These are phyloP conservation scores for Blastobotrys malaysiensis DNA, from an alignment of 1,139 yeast species.

Conservation along the genomic window DNA sequence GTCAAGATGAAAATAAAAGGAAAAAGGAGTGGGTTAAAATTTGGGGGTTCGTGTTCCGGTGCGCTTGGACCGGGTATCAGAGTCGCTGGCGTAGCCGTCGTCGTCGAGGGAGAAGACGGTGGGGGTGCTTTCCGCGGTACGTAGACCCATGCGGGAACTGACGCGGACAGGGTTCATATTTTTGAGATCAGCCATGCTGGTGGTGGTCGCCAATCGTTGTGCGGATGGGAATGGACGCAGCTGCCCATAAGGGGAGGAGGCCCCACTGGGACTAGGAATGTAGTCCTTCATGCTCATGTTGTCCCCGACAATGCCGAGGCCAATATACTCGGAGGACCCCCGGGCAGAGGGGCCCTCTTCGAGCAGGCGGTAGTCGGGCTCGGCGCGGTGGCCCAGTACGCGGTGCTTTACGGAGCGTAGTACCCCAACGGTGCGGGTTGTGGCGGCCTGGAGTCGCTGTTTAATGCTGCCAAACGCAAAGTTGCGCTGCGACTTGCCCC, in stretches of 20 bases:
- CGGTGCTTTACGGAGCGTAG: neutral
- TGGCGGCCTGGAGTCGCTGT: neutral
- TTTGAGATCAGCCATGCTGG: slow-evolving; percentile 28
- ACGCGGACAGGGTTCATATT: slow-evolving; percentile 20
- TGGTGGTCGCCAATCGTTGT: slow-evolving; percentile 21
- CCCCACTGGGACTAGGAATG: neutral
- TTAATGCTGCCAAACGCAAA: slow-evolving; percentile 5
- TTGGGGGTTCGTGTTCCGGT: neutral
- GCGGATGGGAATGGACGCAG: slow-evolving; percentile 6
- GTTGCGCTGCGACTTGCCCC: slow-evolving; percentile 6
- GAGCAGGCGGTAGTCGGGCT: slow-evolving; percentile 11
- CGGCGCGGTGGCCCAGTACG: neutral
- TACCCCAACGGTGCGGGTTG: neutral
- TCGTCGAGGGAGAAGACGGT: slow-evolving; percentile 3
- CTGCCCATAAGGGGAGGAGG: slow-evolving; percentile 5
- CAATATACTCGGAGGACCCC: neutral
- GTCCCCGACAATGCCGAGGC: neutral
- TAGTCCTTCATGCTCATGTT: neutral
- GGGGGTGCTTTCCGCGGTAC: slow-evolving; percentile 13
- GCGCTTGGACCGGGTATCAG: neutral
- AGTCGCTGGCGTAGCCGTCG: neutral
- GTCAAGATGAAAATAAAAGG: neutral
- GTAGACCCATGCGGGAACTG: slow-evolving; percentile 21
- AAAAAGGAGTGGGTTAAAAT: neutral
- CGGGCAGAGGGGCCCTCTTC: slow-evolving; percentile 18